Base-by-base conservation (phyloP, 2,329 filamentous ascomycete species). In the Coniella vitis region DNA sequence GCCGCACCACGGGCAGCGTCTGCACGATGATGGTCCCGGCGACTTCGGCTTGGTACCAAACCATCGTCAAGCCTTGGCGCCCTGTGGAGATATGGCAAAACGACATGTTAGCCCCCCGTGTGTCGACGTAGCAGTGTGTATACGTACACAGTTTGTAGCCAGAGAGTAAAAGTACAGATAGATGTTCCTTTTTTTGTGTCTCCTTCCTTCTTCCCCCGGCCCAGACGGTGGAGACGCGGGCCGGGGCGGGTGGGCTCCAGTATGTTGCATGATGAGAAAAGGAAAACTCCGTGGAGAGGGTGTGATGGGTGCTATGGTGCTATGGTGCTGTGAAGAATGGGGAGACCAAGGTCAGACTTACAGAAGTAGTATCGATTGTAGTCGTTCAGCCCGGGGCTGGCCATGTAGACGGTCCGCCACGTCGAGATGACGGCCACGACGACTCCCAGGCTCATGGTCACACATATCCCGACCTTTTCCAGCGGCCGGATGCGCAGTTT, bases 11-110 rank as follows among this genome's bases (percentile, higher is more conserved):
- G 7, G 74, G 74, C 2, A 78, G 70, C 49, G 72, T 76, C 55
- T 76, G 74, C 4, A 76, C 74, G 42, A 78, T 75, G 54, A 78
- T 75, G 31, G 74, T 77, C 45, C 74, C 73, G 8, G 72, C 68
- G 49, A 76, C 64, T 58, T 78, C 74, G 19, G 73, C 73, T 0
- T 71, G 73, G 59, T 75, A 69, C 70, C 70, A 72, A 49, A 74
- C 62, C 54, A 71, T 70, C 0, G 68, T 70, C 54, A 70, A 60
- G 19, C 65, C 71, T 52, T 72, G 70, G 45, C 70, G 68, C 66
- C 60, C 37, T 44, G 19, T 13, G 7, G 10, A 29, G 25, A 29
- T 5, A 13, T 61, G 62, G 43, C 3, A 7, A 9, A 9, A 19
- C 4, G 19, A 36, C 29, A 29, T 17, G 10, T 22, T 29, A 46